These are phyloP conservation scores for Stentor roeselii DNA, from an alignment of 73 alveolate species.

Conservation along the genomic window DNA sequence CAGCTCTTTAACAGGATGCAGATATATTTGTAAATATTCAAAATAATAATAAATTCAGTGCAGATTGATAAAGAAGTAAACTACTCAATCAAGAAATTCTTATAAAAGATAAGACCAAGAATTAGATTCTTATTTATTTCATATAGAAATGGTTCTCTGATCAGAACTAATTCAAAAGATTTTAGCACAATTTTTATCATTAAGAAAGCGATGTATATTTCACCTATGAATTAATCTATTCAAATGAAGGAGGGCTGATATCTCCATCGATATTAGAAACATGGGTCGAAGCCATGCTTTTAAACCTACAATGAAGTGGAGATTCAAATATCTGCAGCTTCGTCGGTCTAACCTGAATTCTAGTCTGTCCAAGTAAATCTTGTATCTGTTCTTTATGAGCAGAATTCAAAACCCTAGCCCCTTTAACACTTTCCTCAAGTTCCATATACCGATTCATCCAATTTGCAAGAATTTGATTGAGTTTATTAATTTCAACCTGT, in stretches of 20 bases:
- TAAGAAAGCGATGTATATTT: too few species aligned
- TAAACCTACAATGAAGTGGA: neutral
- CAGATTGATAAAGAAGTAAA: too few species aligned
- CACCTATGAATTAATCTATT: neutral
- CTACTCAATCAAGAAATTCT: too few species aligned
- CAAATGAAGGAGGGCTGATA: constrained; percentile 13
- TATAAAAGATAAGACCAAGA: too few species aligned
- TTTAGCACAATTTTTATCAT: too few species aligned
- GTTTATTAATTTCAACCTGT: constrained; percentile 37
- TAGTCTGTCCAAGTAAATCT: neutral
- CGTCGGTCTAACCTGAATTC: neutral
- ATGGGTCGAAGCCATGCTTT: neutral
- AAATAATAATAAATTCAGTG: too few species aligned
- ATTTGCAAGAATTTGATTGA: constrained; percentile 38
- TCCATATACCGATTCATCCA: constrained; percentile 42
- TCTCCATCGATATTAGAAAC: neutral
- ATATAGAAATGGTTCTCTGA: too few species aligned
- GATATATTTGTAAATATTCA: too few species aligned
- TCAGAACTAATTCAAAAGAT: too few species aligned
- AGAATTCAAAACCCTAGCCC: neutral
- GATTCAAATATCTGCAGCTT: neutral
- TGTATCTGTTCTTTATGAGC: neutral
- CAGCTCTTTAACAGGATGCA: too few species aligned
- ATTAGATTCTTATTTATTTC: too few species aligned
- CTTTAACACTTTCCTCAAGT: constrained; percentile 13